Base-by-base conservation (phyloP, 352 stramenopile genomes). In the Globisporangium echinulatum region DNA sequence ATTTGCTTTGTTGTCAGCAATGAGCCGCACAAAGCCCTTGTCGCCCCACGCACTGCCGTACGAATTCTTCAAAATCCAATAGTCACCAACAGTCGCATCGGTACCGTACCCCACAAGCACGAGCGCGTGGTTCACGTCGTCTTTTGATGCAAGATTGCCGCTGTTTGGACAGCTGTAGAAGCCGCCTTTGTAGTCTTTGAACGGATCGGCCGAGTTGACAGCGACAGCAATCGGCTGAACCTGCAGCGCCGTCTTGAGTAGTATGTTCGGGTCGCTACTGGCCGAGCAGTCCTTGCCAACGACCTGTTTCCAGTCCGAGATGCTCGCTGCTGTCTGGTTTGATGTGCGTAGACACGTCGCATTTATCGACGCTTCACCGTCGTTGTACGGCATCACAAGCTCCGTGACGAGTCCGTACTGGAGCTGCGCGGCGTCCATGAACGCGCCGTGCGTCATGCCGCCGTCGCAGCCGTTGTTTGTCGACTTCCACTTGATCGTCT, bases 31-130 rank as follows among this genome's bases (percentile, higher is more conserved):
- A 58, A 85, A 92, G 43, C 82, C 82, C 9, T 62, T 78, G 13
- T 74, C 70, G 25, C 82, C 82, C 82, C 82, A 92, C 8, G 68
- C 77, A 50, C 68, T 77, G 15, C 78, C 79, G 66, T 92, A 92
- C 44, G 82, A 92, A 60, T 92, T 92, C 56, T 92, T 92, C 14
- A 92, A 52, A 42, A 92, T 88, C 82, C 82, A 92, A 62, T 90
- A 92, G 62, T 90, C 80, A 2, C 82, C 80, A 1, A 67, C 64
- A 1, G 63, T 70, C 3, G 64, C 48, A 43, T 88, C 79, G 11
- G 71, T 87, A 58, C 76, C 82, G 58, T 92, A 92, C 37, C 82
- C 82, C 1, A 92, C 82, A 15, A 92, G 76, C 48, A 92, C 10
- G 36, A 92, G 62, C 9, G 82, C 82, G 58, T 92, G 80, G 60